Base-by-base conservation (phyloP, 1,139 yeast genomes). In the Kluyveromyces sp. region DNA sequence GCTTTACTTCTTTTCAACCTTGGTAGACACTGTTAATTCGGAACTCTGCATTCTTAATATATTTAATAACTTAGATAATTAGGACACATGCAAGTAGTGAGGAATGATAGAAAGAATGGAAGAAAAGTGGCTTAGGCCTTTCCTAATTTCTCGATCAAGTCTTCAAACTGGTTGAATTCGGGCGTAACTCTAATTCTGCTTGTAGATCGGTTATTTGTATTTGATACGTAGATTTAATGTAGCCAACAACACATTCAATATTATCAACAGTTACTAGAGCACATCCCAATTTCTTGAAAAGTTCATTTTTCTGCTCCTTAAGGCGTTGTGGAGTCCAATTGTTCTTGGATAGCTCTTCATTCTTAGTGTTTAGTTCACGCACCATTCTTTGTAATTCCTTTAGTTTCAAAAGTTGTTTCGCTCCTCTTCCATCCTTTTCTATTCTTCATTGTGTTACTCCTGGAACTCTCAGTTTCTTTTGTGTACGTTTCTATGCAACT, bases 231-330 rank as follows among this genome's bases (percentile, higher is more conserved):
- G 50, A 50, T 28, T 53, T 47, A 3, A 63, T 47, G 36, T 51
- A 59, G 4, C 51, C 56, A 3, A 56, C 41, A 3, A 61, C 33
- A 7, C 57, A 44, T 37, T 63, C 64, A 36, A 61, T 58, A 39
- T 61, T 60, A 37, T 61, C 63, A 8, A 61, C 54, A 26, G 52
- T 42, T 10, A 35, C 41, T 3, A 53, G 56, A 8, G 59, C 49
- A 25, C 47, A 43, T 1, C 35, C 43, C 5, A 48, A 34, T n/a
- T 47, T 43, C 27, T 39, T 30, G 15, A 37, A 21, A 31, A 51
- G 34, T 29, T 34, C 38, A 37, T 21, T 32, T 31, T 45, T 46
- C 40, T 53, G 46, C 8, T 42, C 46, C 28, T 41, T 36, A 25
- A 53, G 45, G 40, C 48, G 47, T 3, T 46, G 43, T 31, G 47